Base-by-base conservation (phyloP, 78 protist species). In the Paratrimastix pyriformis region DNA sequence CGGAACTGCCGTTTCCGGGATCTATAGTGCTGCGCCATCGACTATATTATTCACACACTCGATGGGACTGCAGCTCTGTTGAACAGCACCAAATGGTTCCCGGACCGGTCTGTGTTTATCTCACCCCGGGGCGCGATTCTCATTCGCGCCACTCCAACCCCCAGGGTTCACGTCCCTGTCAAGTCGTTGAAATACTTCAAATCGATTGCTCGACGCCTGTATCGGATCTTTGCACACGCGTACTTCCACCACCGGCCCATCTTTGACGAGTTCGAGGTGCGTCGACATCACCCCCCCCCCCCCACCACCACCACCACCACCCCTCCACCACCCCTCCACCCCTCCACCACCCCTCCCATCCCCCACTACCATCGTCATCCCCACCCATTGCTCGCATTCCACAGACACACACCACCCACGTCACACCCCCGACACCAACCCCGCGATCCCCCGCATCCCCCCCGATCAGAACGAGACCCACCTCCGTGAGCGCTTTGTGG, bases 1-100 rank as follows among this genome's bases (percentile, higher is more conserved):
- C 21, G 15, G 26, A 62, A 26, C 13, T 15, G 15, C 21, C 37
- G 13, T 62, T 62, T 62, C 37, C 29, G 13, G 13, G 11, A 11
- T 13, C 37, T 62, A 15, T 13, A 69, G 74, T 69, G 74, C 54
- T 69, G 48, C 3, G 74, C 74, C 48, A 69, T 69, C 38, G 74
- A 69, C 46, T 69, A 69, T n/a, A 69, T 45, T 1, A 40, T 7
- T 5, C 74, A 69, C 46, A 69, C 74, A 7, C n/a, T 69, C 2
- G 74, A 69, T 29, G 46, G 45, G 2, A 40, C 54, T 3, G 2
- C 29, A 1, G 13, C 55, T n/a, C 35, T 42, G 26, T 7, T 69
- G 2, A 45, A 69, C 74, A 69, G 74, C 54, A 42, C 6, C 13
- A 13, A 35, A 8, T 69, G 2, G 35, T 69, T 69, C 54, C 42